phyloP scores from a whole-genome alignment of 148 eudicot species.

The Vaccinium darrowii region DNA sequence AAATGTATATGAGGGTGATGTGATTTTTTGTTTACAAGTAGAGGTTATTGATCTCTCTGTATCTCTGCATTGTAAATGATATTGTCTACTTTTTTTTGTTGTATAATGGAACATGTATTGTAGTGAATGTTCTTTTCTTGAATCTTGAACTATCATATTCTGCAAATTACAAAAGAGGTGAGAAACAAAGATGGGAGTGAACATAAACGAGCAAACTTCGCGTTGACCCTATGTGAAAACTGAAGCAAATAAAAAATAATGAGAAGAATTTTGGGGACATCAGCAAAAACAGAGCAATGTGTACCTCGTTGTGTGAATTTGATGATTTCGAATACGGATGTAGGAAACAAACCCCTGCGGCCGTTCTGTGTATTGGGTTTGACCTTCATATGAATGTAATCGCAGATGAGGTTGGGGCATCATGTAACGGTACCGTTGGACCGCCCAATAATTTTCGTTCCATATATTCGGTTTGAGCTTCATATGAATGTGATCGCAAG shows the following conservation, averaged over 20 bases:
- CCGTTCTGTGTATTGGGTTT: neutral
- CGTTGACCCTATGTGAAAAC: neutral
- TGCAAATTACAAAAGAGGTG: neutral
- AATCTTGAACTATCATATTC: neutral
- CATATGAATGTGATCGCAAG: too few species aligned
- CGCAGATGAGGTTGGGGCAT: neutral
- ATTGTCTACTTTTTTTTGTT: too few species aligned
- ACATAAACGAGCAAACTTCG: neutral
- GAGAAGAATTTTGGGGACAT: neutral
- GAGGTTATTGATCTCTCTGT: neutral
- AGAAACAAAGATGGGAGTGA: neutral
- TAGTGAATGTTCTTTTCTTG: neutral
- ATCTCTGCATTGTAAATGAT: conserved; percentile 16
- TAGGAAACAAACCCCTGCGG: neutral
- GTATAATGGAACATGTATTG: neutral
- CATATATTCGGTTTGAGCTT: too few species aligned
- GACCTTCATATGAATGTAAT: neutral
- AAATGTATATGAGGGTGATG: conserved; percentile 14
- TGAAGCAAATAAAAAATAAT: neutral
- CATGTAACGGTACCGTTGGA: neutral
- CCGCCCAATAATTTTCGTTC: neutral
- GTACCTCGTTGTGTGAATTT: neutral
- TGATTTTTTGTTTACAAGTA: neutral
- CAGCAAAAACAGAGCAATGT: neutral
- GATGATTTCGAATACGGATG: neutral